Evolutionary conservation across 2,329 filamentous ascomycete species (phyloP), one percentile per base, ranked within the genome.

Genomic region (Fusarium setosum): DNA sequence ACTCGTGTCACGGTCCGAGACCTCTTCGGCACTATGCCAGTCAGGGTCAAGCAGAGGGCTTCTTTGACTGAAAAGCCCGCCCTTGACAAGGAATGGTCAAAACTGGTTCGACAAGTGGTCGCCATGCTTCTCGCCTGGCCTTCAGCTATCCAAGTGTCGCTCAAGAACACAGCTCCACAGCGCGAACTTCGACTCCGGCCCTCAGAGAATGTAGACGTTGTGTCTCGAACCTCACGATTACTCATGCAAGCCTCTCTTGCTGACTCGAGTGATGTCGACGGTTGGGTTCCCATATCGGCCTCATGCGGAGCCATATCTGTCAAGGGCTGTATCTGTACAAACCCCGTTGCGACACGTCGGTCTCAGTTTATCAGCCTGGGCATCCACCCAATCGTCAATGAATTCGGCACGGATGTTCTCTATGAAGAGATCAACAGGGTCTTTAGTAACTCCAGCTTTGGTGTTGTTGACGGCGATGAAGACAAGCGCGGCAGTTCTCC

Each of bases 21-120:
- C 74, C 81, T 97, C 1, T 98, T 97, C 77, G 94, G 94, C 0
- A 91, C 90, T 59, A 92, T 97, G 87, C 94, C 95, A 0, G 95
- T 97, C 12, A 89, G 95, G 13, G 90, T 96, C 23, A 97, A 96
- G 74, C 92, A 94, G 69, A 86, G 94, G 63, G 86, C 88, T 0
- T 69, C 86, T 0, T 68, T 88, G 4, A 78, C 83, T 35, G 80
- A 87, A 70, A 83, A 82, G 67, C 67, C 82, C 11, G 73, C 81
- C 21, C 81, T 89, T 45, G 76, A 85, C 18, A 90, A 84, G 65
- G 84, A 91, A 51, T 95, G 92, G 88, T 85, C 88, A 24, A 77
- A 77, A 1, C 77, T 97, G 15, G 85, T 87, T 61, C 83, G 80
- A 48, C 78, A 83, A 6, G 71, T 94, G 4, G 82, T 88, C 2